phyloP scores from a whole-genome alignment of 495 filamentous ascomycete species.

The Neurospora sp. region DNA sequence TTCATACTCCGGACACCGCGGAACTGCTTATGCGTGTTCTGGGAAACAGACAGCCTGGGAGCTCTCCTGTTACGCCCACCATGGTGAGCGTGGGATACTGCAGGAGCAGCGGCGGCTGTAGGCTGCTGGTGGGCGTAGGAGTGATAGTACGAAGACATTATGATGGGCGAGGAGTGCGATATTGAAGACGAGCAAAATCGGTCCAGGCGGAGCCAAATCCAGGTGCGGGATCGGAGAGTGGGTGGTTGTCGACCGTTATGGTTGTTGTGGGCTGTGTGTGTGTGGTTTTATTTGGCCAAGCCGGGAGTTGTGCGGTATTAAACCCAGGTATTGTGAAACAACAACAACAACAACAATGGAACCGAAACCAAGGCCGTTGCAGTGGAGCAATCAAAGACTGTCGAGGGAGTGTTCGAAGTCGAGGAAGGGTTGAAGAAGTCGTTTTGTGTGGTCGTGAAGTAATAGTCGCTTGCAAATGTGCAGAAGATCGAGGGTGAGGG shows the following conservation, averaged over 20 bases:
- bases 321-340: constrained; percentile 16
- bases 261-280: constrained; percentile 9
- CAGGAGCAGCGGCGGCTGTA: constrained; percentile 40
- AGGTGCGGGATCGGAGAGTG: constrained; percentile 13
- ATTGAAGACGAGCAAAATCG: constrained; percentile 5
- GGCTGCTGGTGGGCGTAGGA: constrained; percentile 58
- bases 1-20: constrained; percentile 75
- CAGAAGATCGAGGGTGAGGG: constrained; percentile 1
- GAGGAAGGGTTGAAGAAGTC: not conserved
- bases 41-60: constrained; percentile 66
- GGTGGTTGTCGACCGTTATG: constrained; percentile 17
- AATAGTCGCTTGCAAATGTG: not conserved
- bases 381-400: not conserved
- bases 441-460: not conserved
- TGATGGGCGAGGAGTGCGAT: constrained; percentile 19
- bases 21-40: constrained; percentile 78
- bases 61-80: constrained; percentile 79
- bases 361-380: constrained; percentile 8
- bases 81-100: constrained; percentile 65
- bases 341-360: constrained; percentile 24
- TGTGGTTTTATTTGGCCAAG: constrained; percentile 11
- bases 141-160: constrained; percentile 70
- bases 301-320: constrained; percentile 17
- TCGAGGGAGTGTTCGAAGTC: not conserved
- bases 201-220: constrained; percentile 1